phyloP scores from a whole-genome alignment of 2,329 filamentous ascomycete species.

The Trichoderma guizhouense region DNA sequence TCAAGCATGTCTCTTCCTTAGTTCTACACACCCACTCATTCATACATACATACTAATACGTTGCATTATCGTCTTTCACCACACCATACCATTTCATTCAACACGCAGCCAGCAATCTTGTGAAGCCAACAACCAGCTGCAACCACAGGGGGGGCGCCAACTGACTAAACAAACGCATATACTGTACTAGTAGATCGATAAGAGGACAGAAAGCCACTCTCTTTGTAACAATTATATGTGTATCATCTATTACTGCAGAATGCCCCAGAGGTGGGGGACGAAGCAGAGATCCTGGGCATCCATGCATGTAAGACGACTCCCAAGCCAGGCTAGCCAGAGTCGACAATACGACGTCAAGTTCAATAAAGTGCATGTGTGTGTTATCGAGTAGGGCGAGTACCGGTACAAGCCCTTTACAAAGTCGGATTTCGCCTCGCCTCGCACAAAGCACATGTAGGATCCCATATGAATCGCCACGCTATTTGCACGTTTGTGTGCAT shows the following conservation, averaged over 20 bases:
- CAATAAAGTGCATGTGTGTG: neutral
- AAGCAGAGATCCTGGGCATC: neutral
- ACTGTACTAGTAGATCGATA: neutral
- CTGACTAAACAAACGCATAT: neutral
- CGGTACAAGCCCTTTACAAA: neutral
- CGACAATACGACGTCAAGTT: neutral
- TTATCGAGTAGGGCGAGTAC: neutral
- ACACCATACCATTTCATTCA: neutral
- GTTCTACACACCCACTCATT: neutral
- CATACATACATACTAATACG: neutral
- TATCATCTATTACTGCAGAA: neutral
- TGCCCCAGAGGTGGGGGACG: neutral
- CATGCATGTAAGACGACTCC: slow-evolving; percentile 14
- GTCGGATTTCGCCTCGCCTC: neutral
- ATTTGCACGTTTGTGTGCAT: neutral
- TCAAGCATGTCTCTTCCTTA: neutral
- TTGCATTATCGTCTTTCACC: neutral
- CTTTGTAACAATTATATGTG: no score
- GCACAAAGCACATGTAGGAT: neutral
- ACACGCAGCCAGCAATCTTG: neutral
- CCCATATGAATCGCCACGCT: neutral
- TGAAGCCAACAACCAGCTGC: neutral
- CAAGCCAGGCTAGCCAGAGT: neutral
- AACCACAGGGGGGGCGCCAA: neutral
- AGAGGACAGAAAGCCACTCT: neutral